Evolutionary conservation across 1,139 yeast species (phyloP), one percentile per base, ranked within the genome.

Genomic region (Geotrichum klebahnii): DNA sequence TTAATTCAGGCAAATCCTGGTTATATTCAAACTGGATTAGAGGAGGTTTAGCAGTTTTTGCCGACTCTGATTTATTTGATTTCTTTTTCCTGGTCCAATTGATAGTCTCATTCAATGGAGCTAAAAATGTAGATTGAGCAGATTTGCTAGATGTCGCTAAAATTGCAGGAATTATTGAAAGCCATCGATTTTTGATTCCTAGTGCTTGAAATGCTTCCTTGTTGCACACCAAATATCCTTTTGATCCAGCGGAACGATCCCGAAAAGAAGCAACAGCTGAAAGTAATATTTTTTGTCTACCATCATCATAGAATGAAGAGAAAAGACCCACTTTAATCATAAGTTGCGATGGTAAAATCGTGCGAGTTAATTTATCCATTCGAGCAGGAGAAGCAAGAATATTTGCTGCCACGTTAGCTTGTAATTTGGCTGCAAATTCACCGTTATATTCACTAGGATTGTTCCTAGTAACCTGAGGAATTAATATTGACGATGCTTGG

Each of bases 321-420:
- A 24, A 53, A 20, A 62, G 42, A 9, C 68, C 69, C 2, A 65
- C 16, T 32, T 57, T 59, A 23, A 57, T 48, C 54, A 66, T 43
- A 40, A 66, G 40, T 19, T 63, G 60, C 2, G 60, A 49, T 0
- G 70, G 70, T 19, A 61, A 48, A 1, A 56, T 32, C 5, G 58
- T 52, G 5, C 63, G 52, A 3, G 63, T 54, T 3, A 55, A 33
- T 3, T 51, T 50, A 34, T 67, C 69, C 60, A 58, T 57, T 37
- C 67, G 57, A 14, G 63, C 55, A 17, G 61, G 57, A 1, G 68
- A 60, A 1, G 65, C 63, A 9, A 67, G 60, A 20, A 67, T 48
- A 17, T 59, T 56, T 2, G 64, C 68, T 51, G 55, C 63, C 1
- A 63, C 50, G 44, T 65, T 66, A 9, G 50, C 33, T 28, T 56